A percentile compares a stretch with the other conserved stretches of the same genome.
phyloP scores from a whole-genome alignment of 2,329 filamentous ascomycete species.

The Epichloe gansuensis region DNA sequence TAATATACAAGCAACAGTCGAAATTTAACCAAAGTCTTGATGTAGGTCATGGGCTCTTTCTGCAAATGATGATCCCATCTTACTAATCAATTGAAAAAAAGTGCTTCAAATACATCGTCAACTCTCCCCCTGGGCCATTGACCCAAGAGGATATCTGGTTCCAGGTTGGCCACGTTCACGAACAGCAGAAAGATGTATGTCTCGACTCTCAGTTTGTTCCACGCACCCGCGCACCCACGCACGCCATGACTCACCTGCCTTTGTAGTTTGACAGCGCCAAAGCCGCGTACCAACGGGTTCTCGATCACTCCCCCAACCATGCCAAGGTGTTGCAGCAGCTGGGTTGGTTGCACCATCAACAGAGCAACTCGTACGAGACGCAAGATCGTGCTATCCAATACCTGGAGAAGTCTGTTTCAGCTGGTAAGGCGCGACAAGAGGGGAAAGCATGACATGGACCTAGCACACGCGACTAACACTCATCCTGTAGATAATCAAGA shows the following conservation, averaged over 20 bases:
- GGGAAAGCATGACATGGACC: background rate
- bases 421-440: slow-evolving; percentile 46
- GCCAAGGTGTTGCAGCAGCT: slow-evolving; percentile 97
- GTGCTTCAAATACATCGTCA: slow-evolving; percentile 98
- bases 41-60: slow-evolving; percentile 35
- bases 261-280: slow-evolving; percentile 85
- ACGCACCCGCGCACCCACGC: too few relatives aligned
- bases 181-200: slow-evolving; percentile 95
- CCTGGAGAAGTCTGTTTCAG: slow-evolving; percentile 87
- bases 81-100: slow-evolving; percentile 22
- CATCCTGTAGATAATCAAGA: slow-evolving; percentile 66
- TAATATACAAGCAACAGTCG: slow-evolving; percentile 97
- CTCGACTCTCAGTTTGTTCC: background rate
- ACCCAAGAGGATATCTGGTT: slow-evolving; percentile 99
- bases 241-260: slow-evolving; percentile 21
- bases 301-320: slow-evolving; percentile 89
- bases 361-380: slow-evolving; percentile 79
- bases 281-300: slow-evolving; percentile 78
- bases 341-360: slow-evolving; percentile 94
- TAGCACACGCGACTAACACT: background rate
- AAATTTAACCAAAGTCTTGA: slow-evolving; percentile 89
- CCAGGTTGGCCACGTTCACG: slow-evolving; percentile 96
- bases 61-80: background rate
- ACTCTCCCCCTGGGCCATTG: slow-evolving; percentile 77
- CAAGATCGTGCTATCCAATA: slow-evolving; percentile 97